Evolutionary conservation across 257 asterid genomes (phyloP).

Genomic region (Capsicum rhomboideum): DNA sequence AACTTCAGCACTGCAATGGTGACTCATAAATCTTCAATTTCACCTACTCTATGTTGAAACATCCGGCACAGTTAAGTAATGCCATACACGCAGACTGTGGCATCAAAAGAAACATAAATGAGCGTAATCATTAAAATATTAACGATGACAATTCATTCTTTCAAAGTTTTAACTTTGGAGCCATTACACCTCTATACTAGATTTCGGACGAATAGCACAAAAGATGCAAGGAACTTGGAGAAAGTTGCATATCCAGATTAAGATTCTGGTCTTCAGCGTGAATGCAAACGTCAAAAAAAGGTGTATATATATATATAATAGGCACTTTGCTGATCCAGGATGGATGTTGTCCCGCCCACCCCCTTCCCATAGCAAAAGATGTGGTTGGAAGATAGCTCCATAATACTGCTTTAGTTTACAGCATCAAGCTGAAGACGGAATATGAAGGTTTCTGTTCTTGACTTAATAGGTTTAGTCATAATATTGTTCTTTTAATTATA

Average conservation of each 20-base stretch:
- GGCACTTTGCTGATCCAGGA: background rate
- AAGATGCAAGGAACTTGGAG: background rate
- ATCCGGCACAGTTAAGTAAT: background rate
- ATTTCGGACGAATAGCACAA: background rate
- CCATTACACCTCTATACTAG: background rate
- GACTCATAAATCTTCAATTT: background rate
- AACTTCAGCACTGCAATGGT: background rate
- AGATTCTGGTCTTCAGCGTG: background rate
- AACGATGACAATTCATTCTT: background rate
- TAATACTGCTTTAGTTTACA: background rate
- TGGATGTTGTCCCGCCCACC: background rate
- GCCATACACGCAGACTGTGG: background rate
- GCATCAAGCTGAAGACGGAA: background rate
- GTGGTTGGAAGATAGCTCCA: background rate
- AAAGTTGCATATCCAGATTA: background rate
- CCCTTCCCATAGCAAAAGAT: background rate
- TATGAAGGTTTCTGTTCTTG: background rate
- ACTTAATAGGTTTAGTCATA: background rate
- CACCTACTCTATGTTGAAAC: background rate
- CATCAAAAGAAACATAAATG: background rate
- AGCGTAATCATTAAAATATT: background rate
- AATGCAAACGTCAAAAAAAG: background rate
- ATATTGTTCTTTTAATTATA: background rate
- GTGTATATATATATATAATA: background rate
- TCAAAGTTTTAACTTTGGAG: background rate